phyloP scores from a whole-genome alignment of 768 basidiomycete genomes.

The Podaxis sp. region DNA sequence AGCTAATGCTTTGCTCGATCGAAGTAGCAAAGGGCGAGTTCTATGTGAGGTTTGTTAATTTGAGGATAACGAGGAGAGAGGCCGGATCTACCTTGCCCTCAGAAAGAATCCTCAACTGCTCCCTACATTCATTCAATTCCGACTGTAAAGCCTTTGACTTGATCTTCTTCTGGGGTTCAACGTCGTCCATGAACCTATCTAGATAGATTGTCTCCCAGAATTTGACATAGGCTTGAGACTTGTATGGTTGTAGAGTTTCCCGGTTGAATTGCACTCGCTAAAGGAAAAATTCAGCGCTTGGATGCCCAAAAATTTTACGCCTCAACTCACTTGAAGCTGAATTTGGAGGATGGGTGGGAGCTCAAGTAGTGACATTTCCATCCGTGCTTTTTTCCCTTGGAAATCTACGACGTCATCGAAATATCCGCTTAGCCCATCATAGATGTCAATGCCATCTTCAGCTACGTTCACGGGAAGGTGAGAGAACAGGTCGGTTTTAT shows the following conservation, averaged over 20 bases:
- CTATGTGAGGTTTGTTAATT: slow-evolving; percentile 32
- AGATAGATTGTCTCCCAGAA: slow-evolving; percentile 85
- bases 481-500: slow-evolving; percentile 91
- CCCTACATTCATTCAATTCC: slow-evolving; percentile 60
- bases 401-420: slow-evolving; percentile 89
- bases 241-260: slow-evolving; percentile 87
- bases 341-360: slow-evolving; percentile 91
- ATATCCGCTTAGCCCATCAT: slow-evolving; percentile 90
- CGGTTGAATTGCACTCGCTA: slow-evolving; percentile 95
- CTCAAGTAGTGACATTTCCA: slow-evolving; percentile 85
- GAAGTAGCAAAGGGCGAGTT: slow-evolving; percentile 57
- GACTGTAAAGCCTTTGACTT: slow-evolving; percentile 69
- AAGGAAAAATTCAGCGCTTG: slow-evolving; percentile 13
- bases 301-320: background rate
- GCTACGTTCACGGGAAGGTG: slow-evolving; percentile 93
- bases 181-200: slow-evolving; percentile 87
- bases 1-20: slow-evolving; percentile 53
- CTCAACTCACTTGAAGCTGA: slow-evolving; percentile 75
- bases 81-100: slow-evolving; percentile 61
- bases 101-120: slow-evolving; percentile 64
- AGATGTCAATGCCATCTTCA: slow-evolving; percentile 86
- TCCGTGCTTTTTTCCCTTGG: slow-evolving; percentile 80
- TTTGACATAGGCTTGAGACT: slow-evolving; percentile 93
- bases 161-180: slow-evolving; percentile 66
- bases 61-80: background rate